Evolutionary conservation across 768 basidiomycete species (phyloP).

Genomic region (Neoboletus subvelutipes): DNA sequence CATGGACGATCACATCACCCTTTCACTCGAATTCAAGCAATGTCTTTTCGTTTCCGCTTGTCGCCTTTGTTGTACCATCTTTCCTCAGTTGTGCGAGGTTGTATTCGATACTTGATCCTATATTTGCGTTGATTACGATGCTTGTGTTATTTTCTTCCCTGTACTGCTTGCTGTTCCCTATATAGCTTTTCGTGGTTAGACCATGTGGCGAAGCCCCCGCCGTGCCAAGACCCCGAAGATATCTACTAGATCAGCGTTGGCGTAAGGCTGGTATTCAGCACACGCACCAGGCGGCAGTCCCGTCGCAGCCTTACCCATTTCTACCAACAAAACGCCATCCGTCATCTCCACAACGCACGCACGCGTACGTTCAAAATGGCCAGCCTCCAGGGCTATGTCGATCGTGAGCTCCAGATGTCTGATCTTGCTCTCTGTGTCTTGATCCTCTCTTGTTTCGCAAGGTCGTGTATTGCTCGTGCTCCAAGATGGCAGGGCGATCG

Average conservation of each 20-base stretch:
- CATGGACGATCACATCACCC: not conserved
- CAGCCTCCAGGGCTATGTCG: constrained; percentile 89
- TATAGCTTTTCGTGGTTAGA: too few species aligned
- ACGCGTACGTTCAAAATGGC: constrained; percentile 54
- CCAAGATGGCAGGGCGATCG: constrained; percentile 93
- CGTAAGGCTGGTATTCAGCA: not conserved
- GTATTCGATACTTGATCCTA: not conserved
- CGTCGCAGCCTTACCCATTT: not conserved
- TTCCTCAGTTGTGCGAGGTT: not conserved
- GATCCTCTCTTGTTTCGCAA: constrained; percentile 28
- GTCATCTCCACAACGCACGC: constrained; percentile 10
- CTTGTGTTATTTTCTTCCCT: too few species aligned
- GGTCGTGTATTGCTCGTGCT: constrained; percentile 91
- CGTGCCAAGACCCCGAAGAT: not conserved
- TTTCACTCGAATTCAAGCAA: not conserved
- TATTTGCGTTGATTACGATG: not conserved
- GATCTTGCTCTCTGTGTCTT: not conserved
- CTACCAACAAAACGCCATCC: not conserved
- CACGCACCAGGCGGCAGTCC: not conserved
- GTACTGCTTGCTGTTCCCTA: too few species aligned
- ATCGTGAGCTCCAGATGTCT: constrained; percentile 51
- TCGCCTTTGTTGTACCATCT: not conserved
- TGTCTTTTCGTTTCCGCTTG: not conserved
- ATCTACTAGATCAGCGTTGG: not conserved
- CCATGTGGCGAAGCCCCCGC: not conserved